A percentile compares a stretch with the other conserved stretches of the same genome.
Evolutionary conservation across 1,139 yeast species (phyloP).

Genomic region (Scheffersomyces quercinus): DNA sequence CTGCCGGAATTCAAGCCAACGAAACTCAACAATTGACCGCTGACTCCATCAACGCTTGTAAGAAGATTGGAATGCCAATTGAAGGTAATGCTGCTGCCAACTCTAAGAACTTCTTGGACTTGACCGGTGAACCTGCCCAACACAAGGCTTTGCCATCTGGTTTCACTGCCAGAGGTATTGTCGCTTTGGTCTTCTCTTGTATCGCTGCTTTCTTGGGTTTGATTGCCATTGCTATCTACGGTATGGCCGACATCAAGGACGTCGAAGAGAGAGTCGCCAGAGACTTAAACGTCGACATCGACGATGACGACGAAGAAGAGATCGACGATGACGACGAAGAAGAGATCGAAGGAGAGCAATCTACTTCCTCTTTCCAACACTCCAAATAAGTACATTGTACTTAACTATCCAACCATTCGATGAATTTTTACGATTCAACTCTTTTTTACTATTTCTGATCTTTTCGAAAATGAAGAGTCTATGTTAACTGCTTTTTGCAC

Average conservation of each 20-base stretch:
- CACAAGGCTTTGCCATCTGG: constrained; percentile 69
- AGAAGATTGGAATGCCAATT: constrained; percentile 13
- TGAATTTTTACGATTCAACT: background rate
- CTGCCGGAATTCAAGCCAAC: constrained; percentile 55
- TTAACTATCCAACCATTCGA: background rate
- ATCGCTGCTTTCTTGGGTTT: constrained; percentile 80
- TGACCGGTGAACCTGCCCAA: constrained; percentile 74
- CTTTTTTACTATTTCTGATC: background rate
- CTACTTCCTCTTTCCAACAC: constrained; percentile 15
- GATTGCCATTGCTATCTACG: constrained; percentile 74
- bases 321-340: constrained; percentile 22
- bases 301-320: constrained; percentile 25
- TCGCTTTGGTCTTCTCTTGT: constrained; percentile 81
- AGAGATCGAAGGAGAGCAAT: constrained; percentile 11
- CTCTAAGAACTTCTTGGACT: constrained; percentile 56
- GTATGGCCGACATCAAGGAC: constrained; percentile 68
- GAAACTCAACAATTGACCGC: constrained; percentile 49
- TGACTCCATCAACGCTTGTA: constrained; percentile 18
- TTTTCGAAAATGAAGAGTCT: background rate
- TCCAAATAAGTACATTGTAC: background rate
- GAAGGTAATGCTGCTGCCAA: constrained; percentile 90
- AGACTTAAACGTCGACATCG: constrained; percentile 48
- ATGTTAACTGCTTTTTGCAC: too few species aligned
- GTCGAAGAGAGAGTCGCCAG: constrained; percentile 54
- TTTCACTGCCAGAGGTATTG: constrained; percentile 86